These are phyloP conservation scores for Aureobasidium sp. DNA, from an alignment of 2,329 filamentous ascomycete species.

Conservation along the genomic window DNA sequence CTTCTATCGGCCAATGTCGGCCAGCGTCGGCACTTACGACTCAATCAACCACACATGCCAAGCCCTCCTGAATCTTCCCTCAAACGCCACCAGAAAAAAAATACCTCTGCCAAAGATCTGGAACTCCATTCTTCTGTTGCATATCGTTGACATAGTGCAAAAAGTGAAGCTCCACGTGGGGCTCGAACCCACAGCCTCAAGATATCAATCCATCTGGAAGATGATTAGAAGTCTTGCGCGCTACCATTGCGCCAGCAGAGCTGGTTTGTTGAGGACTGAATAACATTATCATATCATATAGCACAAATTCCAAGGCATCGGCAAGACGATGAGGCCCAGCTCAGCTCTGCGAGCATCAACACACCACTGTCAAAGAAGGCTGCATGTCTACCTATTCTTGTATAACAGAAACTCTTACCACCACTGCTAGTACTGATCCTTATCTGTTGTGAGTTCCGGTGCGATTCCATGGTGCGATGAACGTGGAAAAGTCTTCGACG, in stretches of 20 bases:
- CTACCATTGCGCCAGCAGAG: conserved; percentile 18
- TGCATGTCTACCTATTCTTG: no score
- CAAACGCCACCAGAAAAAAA: background rate
- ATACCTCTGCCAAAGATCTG: background rate
- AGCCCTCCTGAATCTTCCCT: background rate
- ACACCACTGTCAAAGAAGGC: no score
- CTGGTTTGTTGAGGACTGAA: background rate
- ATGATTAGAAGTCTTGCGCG: conserved; percentile 17
- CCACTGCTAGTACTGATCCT: no score
- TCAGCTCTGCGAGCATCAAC: no score
- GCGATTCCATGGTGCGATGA: no score
- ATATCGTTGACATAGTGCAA: background rate
- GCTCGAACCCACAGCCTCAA: conserved; percentile 16
- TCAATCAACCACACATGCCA: background rate
- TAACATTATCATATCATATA: no score
- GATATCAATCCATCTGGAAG: background rate
- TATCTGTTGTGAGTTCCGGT: no score
- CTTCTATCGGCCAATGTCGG: background rate
- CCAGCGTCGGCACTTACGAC: background rate
- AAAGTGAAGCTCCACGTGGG: background rate
- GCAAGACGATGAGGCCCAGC: no score
- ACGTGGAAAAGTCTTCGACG: no score
- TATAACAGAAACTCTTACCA: no score
- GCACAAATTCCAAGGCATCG: no score
- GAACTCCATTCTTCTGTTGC: background rate